phyloP scores from a whole-genome alignment of 2,329 filamentous ascomycete species.

The Neonectria coccinea region DNA sequence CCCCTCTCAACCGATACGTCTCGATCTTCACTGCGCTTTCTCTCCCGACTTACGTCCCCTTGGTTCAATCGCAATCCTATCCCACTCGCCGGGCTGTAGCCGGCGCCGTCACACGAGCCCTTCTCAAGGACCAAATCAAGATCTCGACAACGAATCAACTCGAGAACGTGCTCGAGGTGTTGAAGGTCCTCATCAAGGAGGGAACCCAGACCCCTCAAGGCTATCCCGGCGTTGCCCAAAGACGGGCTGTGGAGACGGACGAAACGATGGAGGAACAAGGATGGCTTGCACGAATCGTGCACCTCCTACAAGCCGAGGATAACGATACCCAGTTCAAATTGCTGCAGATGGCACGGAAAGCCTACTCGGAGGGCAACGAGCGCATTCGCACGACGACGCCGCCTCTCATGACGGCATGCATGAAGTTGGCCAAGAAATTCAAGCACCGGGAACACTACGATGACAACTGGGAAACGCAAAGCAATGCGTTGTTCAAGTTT shows the following conservation, averaged over 20 bases:
- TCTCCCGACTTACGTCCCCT: slow-evolving; percentile 89
- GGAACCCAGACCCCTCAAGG: slow-evolving; percentile 85
- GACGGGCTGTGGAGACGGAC: slow-evolving; percentile 85
- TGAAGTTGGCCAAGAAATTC: slow-evolving; percentile 89
- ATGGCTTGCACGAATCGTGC: slow-evolving; percentile 92
- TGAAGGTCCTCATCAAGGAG: slow-evolving; percentile 94
- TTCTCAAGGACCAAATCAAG: slow-evolving; percentile 84
- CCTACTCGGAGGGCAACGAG: slow-evolving; percentile 92
- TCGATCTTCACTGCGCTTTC: slow-evolving; percentile 97
- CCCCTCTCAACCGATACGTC: slow-evolving; percentile 87
- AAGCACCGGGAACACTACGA: slow-evolving; percentile 90
- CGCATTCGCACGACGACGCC: slow-evolving; percentile 96
- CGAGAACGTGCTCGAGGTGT: slow-evolving; percentile 87
- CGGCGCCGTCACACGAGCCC: slow-evolving; percentile 83
- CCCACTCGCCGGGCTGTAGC: slow-evolving; percentile 91
- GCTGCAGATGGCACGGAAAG: slow-evolving; percentile 86
- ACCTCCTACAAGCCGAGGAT: slow-evolving; percentile 83
- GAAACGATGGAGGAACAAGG: slow-evolving; percentile 99
- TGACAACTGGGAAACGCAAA: slow-evolving; percentile 72
- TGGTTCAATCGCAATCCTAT: slow-evolving; percentile 92
- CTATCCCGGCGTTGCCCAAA: slow-evolving; percentile 84
- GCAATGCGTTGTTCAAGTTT: slow-evolving; percentile 91
- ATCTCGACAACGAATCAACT: slow-evolving; percentile 84
- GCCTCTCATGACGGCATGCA: slow-evolving; percentile 86
- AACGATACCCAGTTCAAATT: slow-evolving; percentile 97